These are phyloP conservation scores for Penicillium olsonii DNA, from an alignment of 2,329 filamentous ascomycete species.

Conservation along the genomic window DNA sequence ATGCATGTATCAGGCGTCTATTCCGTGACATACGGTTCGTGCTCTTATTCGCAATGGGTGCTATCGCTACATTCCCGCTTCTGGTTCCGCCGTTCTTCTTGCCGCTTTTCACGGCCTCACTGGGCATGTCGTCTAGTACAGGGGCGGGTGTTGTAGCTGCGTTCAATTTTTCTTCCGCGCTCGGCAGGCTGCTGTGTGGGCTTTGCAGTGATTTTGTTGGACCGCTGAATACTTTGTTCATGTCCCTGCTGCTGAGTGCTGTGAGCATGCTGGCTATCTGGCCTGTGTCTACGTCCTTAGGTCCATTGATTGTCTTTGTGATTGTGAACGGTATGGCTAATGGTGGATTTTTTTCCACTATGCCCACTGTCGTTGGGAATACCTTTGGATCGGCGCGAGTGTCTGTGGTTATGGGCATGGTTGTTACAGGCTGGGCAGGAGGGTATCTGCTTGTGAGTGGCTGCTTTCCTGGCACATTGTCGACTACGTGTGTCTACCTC, in stretches of 20 bases:
- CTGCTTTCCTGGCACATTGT: neutral
- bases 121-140: slow-evolving; percentile 55
- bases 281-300: slow-evolving; percentile 59
- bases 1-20: slow-evolving; percentile 40
- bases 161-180: slow-evolving; percentile 62
- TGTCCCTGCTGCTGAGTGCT: slow-evolving; percentile 54
- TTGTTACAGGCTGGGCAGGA: slow-evolving; percentile 61
- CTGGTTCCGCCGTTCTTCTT: slow-evolving; percentile 65
- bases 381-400: slow-evolving; percentile 59
- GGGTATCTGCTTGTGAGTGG: slow-evolving; percentile 60
- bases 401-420: slow-evolving; percentile 62
- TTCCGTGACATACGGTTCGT: slow-evolving; percentile 56
- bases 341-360: slow-evolving; percentile 64
- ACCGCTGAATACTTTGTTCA: slow-evolving; percentile 56
- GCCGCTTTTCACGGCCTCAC: slow-evolving; percentile 56
- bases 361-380: slow-evolving; percentile 63
- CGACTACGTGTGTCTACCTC: neutral
- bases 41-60: slow-evolving; percentile 56
- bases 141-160: slow-evolving; percentile 62
- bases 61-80: slow-evolving; percentile 61
- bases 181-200: slow-evolving; percentile 59
- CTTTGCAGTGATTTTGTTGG: slow-evolving; percentile 57
- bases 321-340: slow-evolving; percentile 63
- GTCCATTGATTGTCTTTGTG: slow-evolving; percentile 58
- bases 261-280: slow-evolving; percentile 63